Evolutionary conservation across 208 protist genomes (phyloP).

Genomic region (Leishmania turanica): DNA sequence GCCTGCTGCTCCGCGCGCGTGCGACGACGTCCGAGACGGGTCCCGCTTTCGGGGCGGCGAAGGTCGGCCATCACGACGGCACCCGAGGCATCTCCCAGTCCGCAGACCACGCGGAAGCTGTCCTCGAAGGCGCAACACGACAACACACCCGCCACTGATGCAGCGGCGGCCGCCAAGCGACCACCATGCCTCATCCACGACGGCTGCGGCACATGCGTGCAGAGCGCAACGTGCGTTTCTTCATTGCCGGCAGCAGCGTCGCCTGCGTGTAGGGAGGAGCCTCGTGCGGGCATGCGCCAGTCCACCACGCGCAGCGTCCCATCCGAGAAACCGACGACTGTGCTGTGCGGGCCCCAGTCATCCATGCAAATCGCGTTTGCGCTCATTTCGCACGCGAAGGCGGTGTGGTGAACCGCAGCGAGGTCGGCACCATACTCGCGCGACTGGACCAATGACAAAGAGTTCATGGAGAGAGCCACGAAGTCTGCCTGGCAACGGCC

Average conservation of each 20-base stretch:
- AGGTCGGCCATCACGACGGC: slow-evolving; percentile 69
- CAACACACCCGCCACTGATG: slow-evolving; percentile 45
- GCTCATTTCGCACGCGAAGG: slow-evolving; percentile 17
- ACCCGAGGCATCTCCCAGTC: slow-evolving; percentile 53
- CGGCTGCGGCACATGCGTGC: slow-evolving; percentile 41
- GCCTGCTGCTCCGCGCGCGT: slow-evolving; percentile 5
- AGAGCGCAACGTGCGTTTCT: not conserved
- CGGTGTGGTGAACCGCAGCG: slow-evolving; percentile 8
- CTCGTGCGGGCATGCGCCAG: slow-evolving; percentile 45
- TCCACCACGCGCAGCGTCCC: slow-evolving; percentile 64
- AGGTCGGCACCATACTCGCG: slow-evolving; percentile 30
- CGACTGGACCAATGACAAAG: slow-evolving; percentile 21
- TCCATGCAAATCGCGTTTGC: slow-evolving; percentile 59
- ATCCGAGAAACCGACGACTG: slow-evolving; percentile 68
- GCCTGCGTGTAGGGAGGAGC: not conserved
- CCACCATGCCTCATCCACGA: slow-evolving; percentile 30
- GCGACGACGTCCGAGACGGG: not conserved
- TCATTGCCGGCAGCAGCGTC: not conserved
- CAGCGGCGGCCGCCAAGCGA: slow-evolving; percentile 8
- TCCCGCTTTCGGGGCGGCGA: slow-evolving; percentile 30
- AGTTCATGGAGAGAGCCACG: slow-evolving; percentile 18
- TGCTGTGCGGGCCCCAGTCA: slow-evolving; percentile 48
- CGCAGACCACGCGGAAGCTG: slow-evolving; percentile 65
- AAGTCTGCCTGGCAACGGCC: slow-evolving; percentile 14
- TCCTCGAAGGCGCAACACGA: slow-evolving; percentile 62